A percentile compares a stretch with the other conserved stretches of the same genome.
Evolutionary conservation across 1,284 basidiomycete genomes (phyloP).

Genomic region (Pseudozyma flocculosa): DNA sequence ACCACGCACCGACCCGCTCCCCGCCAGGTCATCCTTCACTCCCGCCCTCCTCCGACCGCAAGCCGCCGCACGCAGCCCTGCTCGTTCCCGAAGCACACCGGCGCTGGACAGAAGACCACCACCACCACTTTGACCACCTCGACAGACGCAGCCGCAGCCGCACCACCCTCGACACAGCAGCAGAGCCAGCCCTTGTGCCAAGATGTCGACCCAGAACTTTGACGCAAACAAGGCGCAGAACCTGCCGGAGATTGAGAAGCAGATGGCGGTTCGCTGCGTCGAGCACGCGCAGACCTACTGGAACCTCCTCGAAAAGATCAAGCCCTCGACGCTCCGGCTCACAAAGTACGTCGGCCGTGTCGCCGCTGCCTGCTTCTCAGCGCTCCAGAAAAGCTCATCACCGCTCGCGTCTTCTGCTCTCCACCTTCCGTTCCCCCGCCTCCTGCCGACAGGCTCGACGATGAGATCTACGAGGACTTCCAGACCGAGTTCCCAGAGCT

Average conservation of each 20-base stretch:
- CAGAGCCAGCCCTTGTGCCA: conserved; percentile 1
- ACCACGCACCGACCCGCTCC: too few species aligned
- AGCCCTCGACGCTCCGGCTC: conserved; percentile 73
- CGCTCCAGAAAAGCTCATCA: conserved; percentile 1
- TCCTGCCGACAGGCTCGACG: conserved; percentile 64
- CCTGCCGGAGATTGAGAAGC: conserved; percentile 91
- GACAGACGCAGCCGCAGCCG: not conserved
- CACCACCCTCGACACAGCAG: not conserved
- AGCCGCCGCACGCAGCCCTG: too few species aligned
- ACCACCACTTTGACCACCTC: too few species aligned
- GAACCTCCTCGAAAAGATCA: conserved; percentile 83
- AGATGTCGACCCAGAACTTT: conserved; percentile 43
- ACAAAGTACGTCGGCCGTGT: conserved; percentile 66
- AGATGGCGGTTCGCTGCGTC: conserved; percentile 89
- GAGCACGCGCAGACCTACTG: conserved; percentile 81
- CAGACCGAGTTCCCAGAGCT: conserved; percentile 81
- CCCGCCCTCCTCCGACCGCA: too few species aligned
- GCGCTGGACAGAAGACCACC: too few species aligned
- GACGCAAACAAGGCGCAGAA: conserved; percentile 68
- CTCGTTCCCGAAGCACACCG: too few species aligned
- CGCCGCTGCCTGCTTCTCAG: not conserved
- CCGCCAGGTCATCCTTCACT: too few species aligned
- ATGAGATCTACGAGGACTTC: conserved; percentile 83
- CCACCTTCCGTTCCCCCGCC: not conserved
- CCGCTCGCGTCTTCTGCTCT: too few species aligned